Evolutionary conservation across 2,329 filamentous ascomycete genomes (phyloP).

Genomic region (Aureobasidium uvarum): DNA sequence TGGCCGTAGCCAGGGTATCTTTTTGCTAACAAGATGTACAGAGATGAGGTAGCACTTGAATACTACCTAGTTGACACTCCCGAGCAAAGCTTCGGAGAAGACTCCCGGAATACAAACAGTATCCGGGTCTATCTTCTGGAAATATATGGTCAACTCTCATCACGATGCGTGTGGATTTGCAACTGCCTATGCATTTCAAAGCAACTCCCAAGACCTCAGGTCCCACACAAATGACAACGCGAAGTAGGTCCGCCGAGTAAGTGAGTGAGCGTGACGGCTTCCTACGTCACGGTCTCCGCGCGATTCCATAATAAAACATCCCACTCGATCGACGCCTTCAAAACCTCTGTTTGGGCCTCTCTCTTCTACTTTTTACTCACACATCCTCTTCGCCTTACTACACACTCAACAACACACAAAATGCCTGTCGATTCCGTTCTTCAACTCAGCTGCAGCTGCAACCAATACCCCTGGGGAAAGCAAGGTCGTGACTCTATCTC

Average conservation of each 20-base stretch:
- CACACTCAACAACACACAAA: slow-evolving; percentile 11
- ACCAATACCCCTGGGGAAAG: slow-evolving; percentile 70
- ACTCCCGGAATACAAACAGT: neutral
- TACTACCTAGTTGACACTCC: neutral
- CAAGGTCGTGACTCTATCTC: slow-evolving; percentile 64
- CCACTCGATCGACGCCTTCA: neutral
- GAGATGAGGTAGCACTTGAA: neutral
- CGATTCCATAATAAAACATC: slow-evolving; percentile 22
- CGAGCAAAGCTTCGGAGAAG: slow-evolving; percentile 8
- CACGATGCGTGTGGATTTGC: neutral
- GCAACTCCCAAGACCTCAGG: neutral
- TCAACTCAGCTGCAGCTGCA: slow-evolving; percentile 56
- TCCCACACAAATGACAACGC: slow-evolving; percentile 13
- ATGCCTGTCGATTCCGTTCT: slow-evolving; percentile 53
- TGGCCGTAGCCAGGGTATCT: neutral
- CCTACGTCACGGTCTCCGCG: slow-evolving; percentile 15
- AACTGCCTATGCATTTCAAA: neutral
- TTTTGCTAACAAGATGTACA: too few relatives aligned
- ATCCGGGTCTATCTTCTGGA: neutral
- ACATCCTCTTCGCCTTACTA: neutral
- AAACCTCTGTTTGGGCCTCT: slow-evolving; percentile 10
- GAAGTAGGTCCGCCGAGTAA: slow-evolving; percentile 18
- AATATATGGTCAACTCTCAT: neutral
- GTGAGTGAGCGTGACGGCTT: slow-evolving; percentile 4
- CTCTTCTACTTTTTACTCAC: neutral